These are phyloP conservation scores for Geotrichum fermentans DNA, from an alignment of 1,139 yeast species.

Conservation along the genomic window DNA sequence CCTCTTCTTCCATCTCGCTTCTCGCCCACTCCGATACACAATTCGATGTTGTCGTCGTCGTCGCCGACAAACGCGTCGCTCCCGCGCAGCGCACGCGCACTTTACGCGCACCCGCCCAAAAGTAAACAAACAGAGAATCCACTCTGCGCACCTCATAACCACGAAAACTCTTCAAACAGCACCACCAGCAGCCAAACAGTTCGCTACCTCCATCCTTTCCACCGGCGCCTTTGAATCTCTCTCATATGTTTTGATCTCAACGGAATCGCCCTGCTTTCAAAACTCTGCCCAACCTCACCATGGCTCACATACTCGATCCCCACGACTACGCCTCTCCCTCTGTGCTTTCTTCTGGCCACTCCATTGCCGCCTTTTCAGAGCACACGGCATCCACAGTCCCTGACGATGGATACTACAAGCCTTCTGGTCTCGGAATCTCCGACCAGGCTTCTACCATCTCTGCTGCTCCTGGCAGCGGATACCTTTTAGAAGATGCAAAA, in stretches of 20 bases:
- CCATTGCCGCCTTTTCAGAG: background rate
- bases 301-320: background rate
- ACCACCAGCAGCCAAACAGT: too few relatives aligned
- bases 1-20: background rate
- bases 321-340: slow-evolving; percentile 4
- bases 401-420: background rate
- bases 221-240: too few relatives aligned
- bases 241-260: too few relatives aligned
- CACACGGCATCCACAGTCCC: background rate
- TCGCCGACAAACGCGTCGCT: too few relatives aligned
- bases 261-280: too few relatives aligned
- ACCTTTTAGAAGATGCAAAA: slow-evolving; percentile 45
- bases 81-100: too few relatives aligned
- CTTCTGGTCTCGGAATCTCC: background rate
- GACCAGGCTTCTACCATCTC: background rate
- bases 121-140: too few relatives aligned
- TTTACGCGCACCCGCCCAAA: too few relatives aligned
- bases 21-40: background rate
- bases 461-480: background rate
- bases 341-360: background rate
- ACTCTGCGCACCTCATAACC: too few relatives aligned
- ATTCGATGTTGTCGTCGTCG: background rate
- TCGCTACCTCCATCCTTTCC: too few relatives aligned
- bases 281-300: background rate
- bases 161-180: too few relatives aligned